Evolutionary conservation across 768 basidiomycete genomes (phyloP).

Genomic region (Macrolepiota dolichaula): DNA sequence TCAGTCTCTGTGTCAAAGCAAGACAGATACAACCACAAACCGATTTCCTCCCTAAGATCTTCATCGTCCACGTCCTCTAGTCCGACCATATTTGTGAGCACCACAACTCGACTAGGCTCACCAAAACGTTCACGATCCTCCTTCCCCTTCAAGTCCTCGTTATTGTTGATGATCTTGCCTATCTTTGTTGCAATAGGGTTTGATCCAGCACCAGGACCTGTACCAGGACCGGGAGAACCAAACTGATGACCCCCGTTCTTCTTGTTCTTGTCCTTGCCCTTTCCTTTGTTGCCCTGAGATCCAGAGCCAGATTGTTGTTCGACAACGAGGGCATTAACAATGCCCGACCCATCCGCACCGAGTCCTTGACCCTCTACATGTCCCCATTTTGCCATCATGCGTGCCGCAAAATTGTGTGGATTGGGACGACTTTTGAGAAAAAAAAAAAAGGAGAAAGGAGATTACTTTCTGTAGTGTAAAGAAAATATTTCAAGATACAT

Average conservation of each 20-base stretch:
- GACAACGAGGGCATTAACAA: conserved; percentile 84
- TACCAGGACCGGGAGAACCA: conserved; percentile 21
- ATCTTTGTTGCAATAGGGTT: conserved; percentile 43
- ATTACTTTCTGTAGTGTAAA: background rate
- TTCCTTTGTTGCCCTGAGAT: conserved; percentile 25
- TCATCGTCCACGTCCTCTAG: conserved; percentile 82
- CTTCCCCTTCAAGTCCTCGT: conserved; percentile 74
- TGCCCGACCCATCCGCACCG: conserved; percentile 79
- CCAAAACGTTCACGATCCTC: conserved; percentile 84
- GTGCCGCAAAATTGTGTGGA: conserved; percentile 74
- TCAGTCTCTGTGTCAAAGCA: background rate
- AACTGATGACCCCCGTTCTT: conserved; percentile 31
- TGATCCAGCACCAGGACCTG: conserved; percentile 37
- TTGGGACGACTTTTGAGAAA: conserved; percentile 37
- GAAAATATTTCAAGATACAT: background rate
- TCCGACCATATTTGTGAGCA: conserved; percentile 88
- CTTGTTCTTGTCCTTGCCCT: conserved; percentile 23
- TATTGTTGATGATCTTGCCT: conserved; percentile 89
- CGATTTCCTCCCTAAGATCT: conserved; percentile 85
- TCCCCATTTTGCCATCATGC: conserved; percentile 95
- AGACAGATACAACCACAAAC: conserved; percentile 33
- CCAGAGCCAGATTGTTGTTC: conserved; percentile 47
- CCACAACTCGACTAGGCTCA: conserved; percentile 85
- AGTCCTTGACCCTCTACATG: conserved; percentile 93
- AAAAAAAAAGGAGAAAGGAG: background rate